These are phyloP conservation scores for Anisodus tanguticus DNA, from an alignment of 257 asterid genomes.

Conservation along the genomic window DNA sequence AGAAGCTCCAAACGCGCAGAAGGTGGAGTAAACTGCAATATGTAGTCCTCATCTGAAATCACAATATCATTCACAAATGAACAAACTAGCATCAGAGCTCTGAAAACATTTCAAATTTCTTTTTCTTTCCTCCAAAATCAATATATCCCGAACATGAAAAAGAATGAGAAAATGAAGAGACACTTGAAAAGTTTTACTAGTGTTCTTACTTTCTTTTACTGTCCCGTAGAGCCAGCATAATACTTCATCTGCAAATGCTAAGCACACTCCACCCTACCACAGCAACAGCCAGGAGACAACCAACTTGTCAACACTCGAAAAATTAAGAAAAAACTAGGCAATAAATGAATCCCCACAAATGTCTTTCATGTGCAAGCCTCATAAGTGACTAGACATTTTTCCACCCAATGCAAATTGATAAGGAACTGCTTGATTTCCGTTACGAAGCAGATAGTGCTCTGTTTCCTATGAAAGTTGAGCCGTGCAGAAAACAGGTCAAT, in stretches of 20 bases:
- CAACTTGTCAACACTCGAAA: background rate
- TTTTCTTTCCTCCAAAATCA: too few relatives aligned
- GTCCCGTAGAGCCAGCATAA: slow-evolving; percentile 98
- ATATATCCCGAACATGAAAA: background rate
- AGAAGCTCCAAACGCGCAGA: slow-evolving; percentile 80
- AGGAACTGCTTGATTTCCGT: background rate
- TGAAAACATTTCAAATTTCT: background rate
- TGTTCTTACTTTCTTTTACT: slow-evolving; percentile 84
- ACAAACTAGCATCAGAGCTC: background rate
- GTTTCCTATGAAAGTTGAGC: background rate
- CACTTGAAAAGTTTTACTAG: background rate
- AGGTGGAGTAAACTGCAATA: slow-evolving; percentile 68
- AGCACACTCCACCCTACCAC: slow-evolving; percentile 96
- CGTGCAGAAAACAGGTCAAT: background rate
- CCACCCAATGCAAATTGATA: background rate
- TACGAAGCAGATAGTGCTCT: background rate
- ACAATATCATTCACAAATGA: background rate
- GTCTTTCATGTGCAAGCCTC: background rate
- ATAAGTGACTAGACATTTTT: background rate
- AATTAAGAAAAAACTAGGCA: background rate
- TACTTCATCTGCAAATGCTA: slow-evolving; percentile 98
- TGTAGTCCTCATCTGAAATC: slow-evolving; percentile 79
- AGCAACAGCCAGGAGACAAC: slow-evolving; percentile 28
- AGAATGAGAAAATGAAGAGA: background rate
- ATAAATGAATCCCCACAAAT: background rate